These are phyloP conservation scores for Leptomonas seymouri DNA, from an alignment of 208 protist species.

Conservation along the genomic window DNA sequence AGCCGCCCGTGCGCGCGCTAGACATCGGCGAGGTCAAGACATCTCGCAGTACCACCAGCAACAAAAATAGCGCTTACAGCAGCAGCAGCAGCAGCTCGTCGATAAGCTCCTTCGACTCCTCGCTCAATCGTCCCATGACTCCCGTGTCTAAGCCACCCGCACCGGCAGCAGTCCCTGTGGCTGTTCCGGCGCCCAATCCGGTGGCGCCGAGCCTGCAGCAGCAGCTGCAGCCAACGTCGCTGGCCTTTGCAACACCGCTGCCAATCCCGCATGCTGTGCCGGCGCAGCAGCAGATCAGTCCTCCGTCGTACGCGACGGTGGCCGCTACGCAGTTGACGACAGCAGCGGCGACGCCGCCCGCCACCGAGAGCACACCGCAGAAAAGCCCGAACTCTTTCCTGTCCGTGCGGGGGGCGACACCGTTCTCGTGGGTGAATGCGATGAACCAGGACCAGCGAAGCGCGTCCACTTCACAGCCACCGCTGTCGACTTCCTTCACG, in stretches of 20 bases:
- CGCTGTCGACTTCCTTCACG: slow-evolving; percentile 2
- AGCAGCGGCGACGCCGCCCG: background rate
- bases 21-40: slow-evolving; percentile 10
- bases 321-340: background rate
- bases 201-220: background rate
- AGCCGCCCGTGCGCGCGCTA: slow-evolving; percentile 4
- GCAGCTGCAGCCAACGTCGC: background rate
- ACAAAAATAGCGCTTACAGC: no score
- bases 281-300: slow-evolving; percentile 2
- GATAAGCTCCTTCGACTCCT: slow-evolving; percentile 2
- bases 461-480: background rate
- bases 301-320: slow-evolving; percentile 4
- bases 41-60: slow-evolving; percentile 31
- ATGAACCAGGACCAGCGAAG: slow-evolving; percentile 3
- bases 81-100: slow-evolving; percentile 28
- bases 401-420: slow-evolving; percentile 9
- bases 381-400: slow-evolving; percentile 3
- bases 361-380: background rate
- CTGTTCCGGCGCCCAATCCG: background rate
- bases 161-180: background rate
- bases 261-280: background rate
- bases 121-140: slow-evolving; percentile 8
- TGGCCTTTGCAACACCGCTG: background rate
- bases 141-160: background rate
- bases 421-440: slow-evolving; percentile 20